phyloP scores from a whole-genome alignment of 2,329 filamentous ascomycete species.

The Alternaria postmessia region DNA sequence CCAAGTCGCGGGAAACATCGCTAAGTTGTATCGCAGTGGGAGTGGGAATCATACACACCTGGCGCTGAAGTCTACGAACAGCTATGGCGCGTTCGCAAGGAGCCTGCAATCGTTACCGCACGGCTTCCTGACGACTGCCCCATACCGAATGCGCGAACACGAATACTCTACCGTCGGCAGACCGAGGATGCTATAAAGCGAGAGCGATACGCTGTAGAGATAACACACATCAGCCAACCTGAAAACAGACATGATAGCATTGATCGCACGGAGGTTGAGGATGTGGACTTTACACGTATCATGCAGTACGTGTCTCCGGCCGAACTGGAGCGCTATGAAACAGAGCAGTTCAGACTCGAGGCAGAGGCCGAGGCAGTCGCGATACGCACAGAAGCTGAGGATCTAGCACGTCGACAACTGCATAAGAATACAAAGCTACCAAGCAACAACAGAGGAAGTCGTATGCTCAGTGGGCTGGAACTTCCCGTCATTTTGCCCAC shows the following conservation, averaged over 20 bases:
- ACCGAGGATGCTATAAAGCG: slow-evolving; percentile 33
- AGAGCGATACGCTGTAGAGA: slow-evolving; percentile 38
- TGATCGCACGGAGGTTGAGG: slow-evolving; percentile 18
- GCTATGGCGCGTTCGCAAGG: slow-evolving; percentile 40
- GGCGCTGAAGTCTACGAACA: slow-evolving; percentile 39
- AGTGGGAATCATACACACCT: slow-evolving; percentile 42
- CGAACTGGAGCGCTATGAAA: slow-evolving; percentile 46
- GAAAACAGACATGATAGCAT: slow-evolving; percentile 5
- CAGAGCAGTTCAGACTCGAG: slow-evolving; percentile 40
- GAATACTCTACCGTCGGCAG: slow-evolving; percentile 41
- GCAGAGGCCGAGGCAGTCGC: slow-evolving; percentile 36
- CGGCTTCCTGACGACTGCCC: slow-evolving; percentile 35
- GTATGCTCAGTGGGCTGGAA: slow-evolving; percentile 19
- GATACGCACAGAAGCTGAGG: slow-evolving; percentile 30
- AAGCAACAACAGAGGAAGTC: slow-evolving; percentile 18
- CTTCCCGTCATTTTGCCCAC: slow-evolving; percentile 12
- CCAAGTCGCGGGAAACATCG: not conserved
- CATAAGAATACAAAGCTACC: slow-evolving; percentile 35
- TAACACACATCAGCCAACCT: slow-evolving; percentile 14
- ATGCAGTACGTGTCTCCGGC: slow-evolving; percentile 38
- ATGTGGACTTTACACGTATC: slow-evolving; percentile 42
- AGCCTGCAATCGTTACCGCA: slow-evolving; percentile 37
- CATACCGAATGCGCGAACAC: slow-evolving; percentile 36
- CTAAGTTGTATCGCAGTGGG: slow-evolving; percentile 31
- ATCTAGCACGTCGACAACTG: slow-evolving; percentile 26